Evolutionary conservation across 495 filamentous ascomycete species (phyloP), one percentile per base, ranked within the genome.

Genomic region (Lophiostoma macrostomum): DNA sequence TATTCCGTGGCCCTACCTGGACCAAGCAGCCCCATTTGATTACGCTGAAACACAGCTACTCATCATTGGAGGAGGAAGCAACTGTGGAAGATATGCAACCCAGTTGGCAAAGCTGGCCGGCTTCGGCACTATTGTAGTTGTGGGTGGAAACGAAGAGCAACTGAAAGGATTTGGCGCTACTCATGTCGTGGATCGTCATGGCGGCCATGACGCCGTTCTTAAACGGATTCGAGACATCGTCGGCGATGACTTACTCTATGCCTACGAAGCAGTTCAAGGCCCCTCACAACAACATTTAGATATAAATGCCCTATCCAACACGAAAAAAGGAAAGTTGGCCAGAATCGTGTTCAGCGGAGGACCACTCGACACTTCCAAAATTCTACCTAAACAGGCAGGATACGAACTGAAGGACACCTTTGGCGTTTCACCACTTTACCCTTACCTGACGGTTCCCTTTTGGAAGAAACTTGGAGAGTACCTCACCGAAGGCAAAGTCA

Each of bases 171-270:
- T 44, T 4, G 62, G 62, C 20, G 62, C 62, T 6, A 65, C 62
- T 2, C 53, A 61, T 38, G 58, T 65, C 0, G 30, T 65, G 12
- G 62, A 62, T 37, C 62, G 62, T 13, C 62, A 65, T 23, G 50
- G 41, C 2, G 39, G 40, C 1, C n/a, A 54, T n/a, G 66, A 66
- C 4, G 47, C 30, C 4, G 50, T 72, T 3, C 42, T 50, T 0
- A 44, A 55, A 16, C 19, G 58, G 25, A 62, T 71, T 18, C 59
- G 67, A 1, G 64, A 40, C 3, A 45, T 68, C 5, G 64, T 66
- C 0, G 65, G 64, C 22, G 68, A 72, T 27, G 64, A 67, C 4
- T 39, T 72, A 1, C 27, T 68, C 1, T 69, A 72, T 27, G 65
- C 58, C 1, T 66, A 55, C 48, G 67, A 72, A 37, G 34, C 57